These are phyloP conservation scores for Seminavis robusta DNA, from an alignment of 108 stramenopile genomes.

Conservation along the genomic window DNA sequence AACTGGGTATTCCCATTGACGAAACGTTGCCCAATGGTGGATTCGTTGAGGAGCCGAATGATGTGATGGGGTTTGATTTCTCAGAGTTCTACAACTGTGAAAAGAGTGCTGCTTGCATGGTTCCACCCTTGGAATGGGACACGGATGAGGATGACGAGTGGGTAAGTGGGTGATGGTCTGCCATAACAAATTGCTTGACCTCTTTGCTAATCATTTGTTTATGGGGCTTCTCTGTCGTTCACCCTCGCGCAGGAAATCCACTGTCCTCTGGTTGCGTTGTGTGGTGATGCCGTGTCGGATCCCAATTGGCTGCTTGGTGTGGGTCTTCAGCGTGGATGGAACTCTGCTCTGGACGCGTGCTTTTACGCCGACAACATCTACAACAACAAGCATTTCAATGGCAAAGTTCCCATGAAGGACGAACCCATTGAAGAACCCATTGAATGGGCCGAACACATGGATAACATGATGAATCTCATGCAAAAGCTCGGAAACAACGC, in stretches of 20 bases:
- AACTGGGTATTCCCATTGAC: conserved; percentile 6
- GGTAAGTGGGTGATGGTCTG: too few relatives aligned
- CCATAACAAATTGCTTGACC: too few relatives aligned
- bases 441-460: conserved; percentile 18
- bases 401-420: conserved; percentile 3
- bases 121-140: conserved; percentile 8
- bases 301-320: conserved; percentile 16
- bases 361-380: conserved; percentile 17
- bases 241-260: conserved; percentile 5
- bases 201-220: too few relatives aligned
- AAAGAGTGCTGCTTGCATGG: conserved; percentile 10
- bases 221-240: neutral
- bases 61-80: conserved; percentile 17
- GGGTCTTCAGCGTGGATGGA: conserved; percentile 18
- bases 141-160: neutral
- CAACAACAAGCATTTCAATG: conserved; percentile 21
- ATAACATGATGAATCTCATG: conserved; percentile 17
- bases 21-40: conserved; percentile 4
- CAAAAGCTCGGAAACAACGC: conserved; percentile 6
- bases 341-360: conserved; percentile 14
- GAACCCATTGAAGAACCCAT: conserved; percentile 6
- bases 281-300: conserved; percentile 14
- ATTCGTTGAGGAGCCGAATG: conserved; percentile 7
- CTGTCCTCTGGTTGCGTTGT: conserved; percentile 9
- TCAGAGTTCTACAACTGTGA: conserved; percentile 17